phyloP scores from a whole-genome alignment of 495 filamentous ascomycete genomes.

The Aspergillus leporis region DNA sequence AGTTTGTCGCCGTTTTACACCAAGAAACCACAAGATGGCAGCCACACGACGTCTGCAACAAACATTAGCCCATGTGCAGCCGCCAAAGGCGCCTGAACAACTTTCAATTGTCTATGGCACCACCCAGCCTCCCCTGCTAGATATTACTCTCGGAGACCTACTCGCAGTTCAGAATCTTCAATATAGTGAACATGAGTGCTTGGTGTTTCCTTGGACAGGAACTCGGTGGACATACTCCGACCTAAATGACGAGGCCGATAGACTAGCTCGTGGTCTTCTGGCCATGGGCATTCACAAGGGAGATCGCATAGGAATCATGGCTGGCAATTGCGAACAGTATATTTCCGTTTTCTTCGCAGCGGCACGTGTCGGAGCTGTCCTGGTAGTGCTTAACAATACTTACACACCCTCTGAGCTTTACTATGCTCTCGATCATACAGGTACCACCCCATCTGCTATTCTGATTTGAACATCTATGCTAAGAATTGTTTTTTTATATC shows the following conservation, averaged over 20 bases:
- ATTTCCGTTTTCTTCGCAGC: slow-evolving; percentile 69
- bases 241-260: slow-evolving; percentile 59
- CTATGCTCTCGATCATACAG: slow-evolving; percentile 64
- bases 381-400: slow-evolving; percentile 72
- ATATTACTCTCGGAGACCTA: slow-evolving; percentile 62
- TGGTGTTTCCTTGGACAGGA: slow-evolving; percentile 67
- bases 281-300: slow-evolving; percentile 60
- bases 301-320: slow-evolving; percentile 68
- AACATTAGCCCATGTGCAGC: slow-evolving; percentile 38
- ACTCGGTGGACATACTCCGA: slow-evolving; percentile 67
- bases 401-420: slow-evolving; percentile 65
- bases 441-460: slow-evolving; percentile 32
- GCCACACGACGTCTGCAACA: slow-evolving; percentile 39
- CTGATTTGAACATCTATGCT: slow-evolving; percentile 2
- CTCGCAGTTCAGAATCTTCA: slow-evolving; percentile 61
- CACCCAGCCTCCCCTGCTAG: slow-evolving; percentile 57
- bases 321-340: slow-evolving; percentile 71
- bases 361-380: slow-evolving; percentile 62
- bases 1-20: not conserved
- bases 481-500: slow-evolving; percentile 1
- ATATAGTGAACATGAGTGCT: slow-evolving; percentile 58
- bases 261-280: slow-evolving; percentile 58
- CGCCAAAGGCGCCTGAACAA: slow-evolving; percentile 20
- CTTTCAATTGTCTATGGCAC: slow-evolving; percentile 59
- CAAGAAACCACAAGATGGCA: slow-evolving; percentile 25